Evolutionary conservation across 176 grass and related monocot genomes (phyloP), one percentile per base, ranked within the genome.

Genomic region (Aegilops bicornis): DNA sequence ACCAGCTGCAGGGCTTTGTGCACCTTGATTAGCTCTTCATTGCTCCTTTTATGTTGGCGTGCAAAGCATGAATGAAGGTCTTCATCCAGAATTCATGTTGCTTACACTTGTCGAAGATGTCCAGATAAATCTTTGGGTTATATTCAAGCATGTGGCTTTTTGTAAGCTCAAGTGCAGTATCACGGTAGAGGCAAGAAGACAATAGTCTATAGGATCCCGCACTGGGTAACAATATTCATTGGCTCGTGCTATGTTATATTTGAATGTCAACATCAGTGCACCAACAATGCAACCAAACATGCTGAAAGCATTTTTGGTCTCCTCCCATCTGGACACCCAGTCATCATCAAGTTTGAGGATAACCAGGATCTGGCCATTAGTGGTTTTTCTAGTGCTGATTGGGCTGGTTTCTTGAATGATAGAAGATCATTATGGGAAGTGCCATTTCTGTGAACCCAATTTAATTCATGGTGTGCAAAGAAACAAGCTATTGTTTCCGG

Each of bases 81-180:
- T 40, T 84, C 72, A 84, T 84, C 50, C n/a, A 29, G 3, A 84
- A 64, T 13, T 61, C 70, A 76, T 73, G 16, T 7, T 9, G 35
- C 6, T 56, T 8, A 50, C 82, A 84, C 7, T 4, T 1, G 2
- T 76, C 3, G 24, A 84, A 24, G 43, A 84, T 76, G 4, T 24
- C 54, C 27, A 1, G 67, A 14, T 2, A 32, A 12, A 76, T 73
- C 37, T 69, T 39, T 39, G 7, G 1, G n/a, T 2, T 8, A 7
- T 58, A 27, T 32, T 32, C 7, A 13, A 63, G 17, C 56, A 4
- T 32, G 45, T n/a, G 17, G 1, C 5, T 27, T 27, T 36, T 20
- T 29, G 32, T 25, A 40, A 62, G 11, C 20, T 3, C 0, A 4
- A 35, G 11, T 6, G 16, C 32, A 4, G 6, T 45, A 1, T 11